phyloP scores from a whole-genome alignment of 2,329 filamentous ascomycete genomes.

The Epichloe hybrida region DNA sequence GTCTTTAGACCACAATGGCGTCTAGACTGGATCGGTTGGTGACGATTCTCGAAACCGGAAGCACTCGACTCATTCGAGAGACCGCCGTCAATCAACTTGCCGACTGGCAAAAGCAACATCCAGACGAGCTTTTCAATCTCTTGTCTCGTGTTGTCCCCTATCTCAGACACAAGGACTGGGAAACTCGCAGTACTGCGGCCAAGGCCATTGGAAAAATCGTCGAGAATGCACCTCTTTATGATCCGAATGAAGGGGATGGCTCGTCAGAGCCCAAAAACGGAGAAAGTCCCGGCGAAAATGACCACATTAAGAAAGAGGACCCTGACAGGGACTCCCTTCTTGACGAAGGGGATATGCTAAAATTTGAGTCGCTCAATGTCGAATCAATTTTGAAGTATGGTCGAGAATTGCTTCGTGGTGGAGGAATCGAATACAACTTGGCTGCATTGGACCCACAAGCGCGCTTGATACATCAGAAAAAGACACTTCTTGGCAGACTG shows the following conservation, averaged over 20 bases:
- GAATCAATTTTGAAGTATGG: conserved; percentile 69
- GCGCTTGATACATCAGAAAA: conserved; percentile 77
- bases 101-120: conserved; percentile 95
- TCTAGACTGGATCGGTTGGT: conserved; percentile 69
- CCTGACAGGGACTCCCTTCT: conserved; percentile 30
- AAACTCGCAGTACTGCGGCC: conserved; percentile 83
- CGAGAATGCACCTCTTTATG: conserved; percentile 73
- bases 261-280: conserved; percentile 28
- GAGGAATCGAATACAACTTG: conserved; percentile 73
- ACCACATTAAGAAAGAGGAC: conserved; percentile 47
- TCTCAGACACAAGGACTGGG: conserved; percentile 89
- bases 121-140: conserved; percentile 93
- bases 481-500: conserved; percentile 67
- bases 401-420: conserved; percentile 70
- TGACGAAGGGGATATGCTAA: conserved; percentile 50
- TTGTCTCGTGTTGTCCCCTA: conserved; percentile 92
- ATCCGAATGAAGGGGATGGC: conserved; percentile 69
- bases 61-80: conserved; percentile 88
- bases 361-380: conserved; percentile 63
- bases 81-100: conserved; percentile 94
- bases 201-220: conserved; percentile 92
- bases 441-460: conserved; percentile 69
- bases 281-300: conserved; percentile 20
- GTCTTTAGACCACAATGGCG: conserved; percentile 3
- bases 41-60: conserved; percentile 91